Base-by-base conservation (phyloP, 2,329 filamentous ascomycete genomes). In the Colletotrichum melonis region DNA sequence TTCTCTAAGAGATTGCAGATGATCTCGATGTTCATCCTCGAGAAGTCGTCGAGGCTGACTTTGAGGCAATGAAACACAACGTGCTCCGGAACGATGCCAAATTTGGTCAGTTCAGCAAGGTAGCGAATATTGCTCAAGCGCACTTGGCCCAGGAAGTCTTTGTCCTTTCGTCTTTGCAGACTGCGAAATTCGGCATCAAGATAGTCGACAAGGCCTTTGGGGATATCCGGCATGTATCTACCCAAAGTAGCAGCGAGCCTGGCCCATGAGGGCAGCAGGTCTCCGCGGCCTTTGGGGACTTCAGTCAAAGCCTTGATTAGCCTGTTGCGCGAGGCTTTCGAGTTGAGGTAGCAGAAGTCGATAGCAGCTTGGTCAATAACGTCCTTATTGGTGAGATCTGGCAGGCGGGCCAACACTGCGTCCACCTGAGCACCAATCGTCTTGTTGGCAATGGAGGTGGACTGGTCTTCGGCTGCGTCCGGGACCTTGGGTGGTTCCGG, bases 61-160 rank as follows among this genome's bases (percentile, higher is more conserved):
- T 98, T 99, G 78, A 99, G 91, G 80, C 97, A 99, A 80, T 99
- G 97, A 80, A 99, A 99, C 67, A 99, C 97, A 76, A 99, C 96
- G 82, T 99, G 97, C 82, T 99, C 97, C 0, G 97, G 97, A 9
- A 99, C 97, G 38, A 98, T 95, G 38, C 97, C 96, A 79, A 99
- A 99, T 80, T 99, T 99, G 72, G 97, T 99, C 80, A 99, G 85
- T 83, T 99, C 97, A 8, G 97, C 95, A 63, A 99, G 91, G 81
- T 99, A 99, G n/a, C 97, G 94, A 75, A 98, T 95, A 80, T 98
- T 98, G 83, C 94, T 92, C 77, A 97, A 92, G 56, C 97, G 93
- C 62, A 98, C 95, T 82, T 98, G 96, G 1, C 96, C 96, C 0
- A 98, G 87, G 75, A 99, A 98, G 78, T 99, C 97, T 81, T 99